Base-by-base conservation (phyloP, 2,329 filamentous ascomycete genomes). In the Raffaelea albimanens region DNA sequence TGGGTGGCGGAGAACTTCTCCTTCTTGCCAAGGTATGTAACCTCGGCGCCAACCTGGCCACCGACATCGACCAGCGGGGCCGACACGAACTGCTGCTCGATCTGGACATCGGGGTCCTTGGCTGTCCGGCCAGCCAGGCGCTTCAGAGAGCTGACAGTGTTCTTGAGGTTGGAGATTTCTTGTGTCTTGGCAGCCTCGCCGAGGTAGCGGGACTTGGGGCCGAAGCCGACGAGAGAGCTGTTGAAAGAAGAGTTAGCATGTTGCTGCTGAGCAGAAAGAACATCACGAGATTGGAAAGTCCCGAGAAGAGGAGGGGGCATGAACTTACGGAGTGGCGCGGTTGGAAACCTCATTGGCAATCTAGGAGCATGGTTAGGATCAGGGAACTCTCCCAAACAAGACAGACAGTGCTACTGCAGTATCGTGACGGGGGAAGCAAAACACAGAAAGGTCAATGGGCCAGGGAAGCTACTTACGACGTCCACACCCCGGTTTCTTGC, bases 311-410 rank as follows among this genome's bases (percentile, higher is more conserved):
- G 44, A 34, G 48, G 47, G 49, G 46, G 25, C 49, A 33, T 34
- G 45, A 31, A 83, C 89, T 78, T 87, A 96, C 87, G 93, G 93
- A 59, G 93, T 98, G 53, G 88, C 83, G 70, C 93, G 85, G 79
- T 98, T 97, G 58, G 93, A 98, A 60, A 97, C 93, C 72, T 98
- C 93, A 77, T 98, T 98, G 73, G 88, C 85, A 66, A 98, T 95
- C 89, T 95, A 46, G 49, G 39, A 40, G 19, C 36, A 20, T 46
- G 52, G 55, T 59, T 52, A 51, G 50, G 22, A 43, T 33, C 5
- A 14, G 23, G 14, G 8, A 29, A 13, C 25, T 29, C 25, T 13
- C 25, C 42, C 45, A 45, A 38, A 52, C 45, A 36, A 13, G 19
- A 47, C 43, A 11, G 19, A 39, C 33, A 49, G 23, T 38, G 19